Evolutionary conservation across 352 stramenopile species (phyloP), one percentile per base, ranked within the genome.

Genomic region (Thraustochytrium sp.): DNA sequence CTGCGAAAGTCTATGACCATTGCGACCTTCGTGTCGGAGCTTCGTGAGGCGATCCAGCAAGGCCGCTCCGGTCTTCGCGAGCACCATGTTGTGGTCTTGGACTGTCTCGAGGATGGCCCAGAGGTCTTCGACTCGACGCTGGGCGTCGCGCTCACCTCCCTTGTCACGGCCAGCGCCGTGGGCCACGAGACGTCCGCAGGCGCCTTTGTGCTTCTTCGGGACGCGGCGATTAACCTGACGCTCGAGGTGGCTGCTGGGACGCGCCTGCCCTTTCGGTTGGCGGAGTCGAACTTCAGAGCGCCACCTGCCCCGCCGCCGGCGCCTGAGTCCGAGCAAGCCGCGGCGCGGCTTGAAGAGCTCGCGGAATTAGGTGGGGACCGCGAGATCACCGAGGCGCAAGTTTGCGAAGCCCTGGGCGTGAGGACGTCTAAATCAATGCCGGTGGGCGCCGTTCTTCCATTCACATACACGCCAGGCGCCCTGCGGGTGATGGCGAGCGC

Each of bases 101-200:
- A 77, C 36, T 77, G 65, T 36, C 26, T 31, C 31, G 65, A 77
- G 31, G 65, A 77, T 26, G 65, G 26, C 16, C 1, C 5, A 18
- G 65, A 77, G 2, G 46, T 77, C 65, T 77, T 77, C 26, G 13
- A 77, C 8, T 77, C 65, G 68, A 5, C 65, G 11, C 65, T 77
- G 0, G 65, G 65, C 31, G 65, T 77, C 65, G 65, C 65, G 23
- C 26, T 77, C 11, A 36, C 26, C 46, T 23, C 11, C 23, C 34
- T 77, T 23, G 8, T 77, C 65, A 77, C 11, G 11, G 36, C 65
- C 64, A 23, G 65, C 65, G 65, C 64, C 65, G 5, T 77, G 8
- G 65, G 65, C 65, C 26, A 23, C 38, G 65, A 77, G 38, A 2
- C 40, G 8, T 36, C 9, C 1, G 26, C 26, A 16, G 11, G 31